Evolutionary conservation across 345 rosid genomes (phyloP).

Genomic region (Populus pruinosa): DNA sequence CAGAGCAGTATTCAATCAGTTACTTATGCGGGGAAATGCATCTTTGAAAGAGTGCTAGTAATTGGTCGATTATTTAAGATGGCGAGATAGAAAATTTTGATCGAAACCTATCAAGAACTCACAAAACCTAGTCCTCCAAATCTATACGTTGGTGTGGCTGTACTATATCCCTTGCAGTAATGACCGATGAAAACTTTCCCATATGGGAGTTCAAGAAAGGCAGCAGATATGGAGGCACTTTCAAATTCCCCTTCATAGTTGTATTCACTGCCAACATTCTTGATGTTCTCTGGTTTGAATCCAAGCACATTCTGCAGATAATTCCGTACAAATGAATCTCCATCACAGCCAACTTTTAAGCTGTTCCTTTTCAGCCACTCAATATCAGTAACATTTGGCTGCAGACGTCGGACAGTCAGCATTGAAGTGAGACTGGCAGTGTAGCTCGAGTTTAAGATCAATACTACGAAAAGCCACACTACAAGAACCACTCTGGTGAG

Average conservation of each 20-base stretch:
- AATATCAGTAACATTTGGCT: conserved; percentile 36
- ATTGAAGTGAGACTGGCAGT: conserved; percentile 57
- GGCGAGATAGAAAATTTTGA: background rate
- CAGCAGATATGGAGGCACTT: conserved; percentile 32
- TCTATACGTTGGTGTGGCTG: conserved; percentile 26
- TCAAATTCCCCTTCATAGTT: conserved; percentile 22
- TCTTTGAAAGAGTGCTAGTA: background rate
- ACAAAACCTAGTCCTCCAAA: conserved; percentile 63
- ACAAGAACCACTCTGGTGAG: conserved; percentile 44
- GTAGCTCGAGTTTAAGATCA: conserved; percentile 57
- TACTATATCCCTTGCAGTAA: conserved; percentile 38
- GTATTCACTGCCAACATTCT: background rate
- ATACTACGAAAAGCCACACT: conserved; percentile 56
- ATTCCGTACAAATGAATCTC: conserved; percentile 42
- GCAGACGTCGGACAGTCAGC: conserved; percentile 46
- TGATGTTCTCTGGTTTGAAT: conserved; percentile 25
- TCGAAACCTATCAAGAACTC: conserved; percentile 8
- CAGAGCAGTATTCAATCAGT: background rate
- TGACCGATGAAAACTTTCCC: conserved; percentile 36
- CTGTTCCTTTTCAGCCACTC: conserved; percentile 29
- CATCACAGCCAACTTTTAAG: conserved; percentile 44
- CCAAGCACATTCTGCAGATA: conserved; percentile 32
- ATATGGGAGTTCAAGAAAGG: conserved; percentile 55
- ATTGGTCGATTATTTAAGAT: background rate
- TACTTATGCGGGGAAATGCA: too few relatives aligned